Percentiles rank a stretch among this genome's conserved stretches.
These are phyloP conservation scores for Trypanosoma rangeli DNA, from an alignment of 208 protist species.

Conservation along the genomic window DNA sequence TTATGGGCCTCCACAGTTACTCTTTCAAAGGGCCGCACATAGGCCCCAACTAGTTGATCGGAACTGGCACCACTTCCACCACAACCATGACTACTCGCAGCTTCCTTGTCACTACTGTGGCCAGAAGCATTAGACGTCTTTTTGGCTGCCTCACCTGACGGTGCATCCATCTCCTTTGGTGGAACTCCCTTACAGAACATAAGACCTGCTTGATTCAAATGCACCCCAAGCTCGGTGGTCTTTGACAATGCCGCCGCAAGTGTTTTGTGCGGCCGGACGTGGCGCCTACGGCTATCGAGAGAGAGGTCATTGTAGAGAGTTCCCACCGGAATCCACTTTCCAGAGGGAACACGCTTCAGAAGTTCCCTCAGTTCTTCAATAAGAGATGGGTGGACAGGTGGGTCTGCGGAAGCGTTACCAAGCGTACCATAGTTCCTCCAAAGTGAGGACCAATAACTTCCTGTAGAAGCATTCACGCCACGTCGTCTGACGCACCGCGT, in stretches of 20 bases:
- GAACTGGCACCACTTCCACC: neutral
- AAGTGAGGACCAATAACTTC: neutral
- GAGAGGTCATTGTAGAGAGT: conserved; percentile 72
- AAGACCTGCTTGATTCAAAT: conserved; percentile 50
- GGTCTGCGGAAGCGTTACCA: neutral
- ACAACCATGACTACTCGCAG: neutral
- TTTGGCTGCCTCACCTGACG: neutral
- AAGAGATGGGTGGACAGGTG: conserved; percentile 26
- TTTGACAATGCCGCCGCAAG: conserved; percentile 59
- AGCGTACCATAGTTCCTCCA: conserved; percentile 8
- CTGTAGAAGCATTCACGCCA: neutral
- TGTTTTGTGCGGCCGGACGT: conserved; percentile 81
- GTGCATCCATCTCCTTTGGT: conserved; percentile 17
- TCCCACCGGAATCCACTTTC: conserved; percentile 57
- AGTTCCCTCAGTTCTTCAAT: conserved; percentile 35
- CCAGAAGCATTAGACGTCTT: conserved; percentile 3
- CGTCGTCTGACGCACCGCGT: neutral
- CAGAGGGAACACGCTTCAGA: conserved; percentile 19
- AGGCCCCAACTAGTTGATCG: neutral
- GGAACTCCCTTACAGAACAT: conserved; percentile 53
- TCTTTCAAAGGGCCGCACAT: conserved; percentile 15
- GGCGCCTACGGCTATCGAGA: conserved; percentile 36
- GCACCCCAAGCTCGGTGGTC: conserved; percentile 35
- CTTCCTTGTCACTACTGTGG: neutral
- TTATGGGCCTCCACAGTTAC: conserved; percentile 3